phyloP scores from a whole-genome alignment of 345 rosid genomes.

The Angophora floribunda region DNA sequence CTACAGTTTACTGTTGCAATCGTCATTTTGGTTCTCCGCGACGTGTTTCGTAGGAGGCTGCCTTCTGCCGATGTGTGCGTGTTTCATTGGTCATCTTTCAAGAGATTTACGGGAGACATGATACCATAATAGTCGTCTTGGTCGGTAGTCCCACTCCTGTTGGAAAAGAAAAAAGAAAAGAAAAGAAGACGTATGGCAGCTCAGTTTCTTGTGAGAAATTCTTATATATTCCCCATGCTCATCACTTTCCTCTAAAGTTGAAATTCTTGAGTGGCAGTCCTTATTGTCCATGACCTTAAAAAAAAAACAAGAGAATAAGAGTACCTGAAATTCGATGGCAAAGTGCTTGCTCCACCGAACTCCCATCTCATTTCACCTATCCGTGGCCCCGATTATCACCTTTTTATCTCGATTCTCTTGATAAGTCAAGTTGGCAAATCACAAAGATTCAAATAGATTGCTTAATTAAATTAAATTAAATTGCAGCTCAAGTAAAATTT shows the following conservation, averaged over 20 bases:
- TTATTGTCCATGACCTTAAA: not conserved
- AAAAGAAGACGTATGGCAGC: not conserved
- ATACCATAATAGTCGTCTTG: not conserved
- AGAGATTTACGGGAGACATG: not conserved
- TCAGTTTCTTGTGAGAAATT: accelerated
- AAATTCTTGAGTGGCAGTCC: not conserved
- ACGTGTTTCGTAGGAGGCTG: not conserved
- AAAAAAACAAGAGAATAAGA: not conserved
- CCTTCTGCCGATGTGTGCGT: not conserved
- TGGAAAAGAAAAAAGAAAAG: not conserved
- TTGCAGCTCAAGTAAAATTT: not conserved
- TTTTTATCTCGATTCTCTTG: not conserved
- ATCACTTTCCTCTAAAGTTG: not conserved
- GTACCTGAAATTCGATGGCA: not conserved
- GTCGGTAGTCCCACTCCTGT: accelerated
- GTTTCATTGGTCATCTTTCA: not conserved
- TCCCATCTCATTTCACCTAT: not conserved
- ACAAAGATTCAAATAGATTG: not conserved
- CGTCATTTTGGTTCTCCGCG: not conserved
- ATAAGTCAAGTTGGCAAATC: not conserved
- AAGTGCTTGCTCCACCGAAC: not conserved
- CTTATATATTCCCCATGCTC: not conserved
- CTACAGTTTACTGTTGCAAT: not conserved
- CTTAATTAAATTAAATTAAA: not conserved
- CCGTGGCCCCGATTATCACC: not conserved